Evolutionary conservation across 441 rosid genomes (phyloP).

Genomic region (Euphorbia schlechtendalii): DNA sequence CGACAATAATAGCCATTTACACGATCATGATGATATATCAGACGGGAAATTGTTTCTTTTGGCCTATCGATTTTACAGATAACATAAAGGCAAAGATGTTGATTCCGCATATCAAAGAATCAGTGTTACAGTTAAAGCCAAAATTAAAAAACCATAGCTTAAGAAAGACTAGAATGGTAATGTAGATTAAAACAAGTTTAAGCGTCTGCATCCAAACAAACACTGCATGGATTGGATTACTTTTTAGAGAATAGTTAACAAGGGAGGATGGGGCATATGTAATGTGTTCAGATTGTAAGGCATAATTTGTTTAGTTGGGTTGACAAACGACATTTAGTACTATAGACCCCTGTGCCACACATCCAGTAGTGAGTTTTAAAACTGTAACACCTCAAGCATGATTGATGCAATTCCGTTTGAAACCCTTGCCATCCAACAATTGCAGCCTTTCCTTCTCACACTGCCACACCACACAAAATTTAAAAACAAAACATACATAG

Average conservation of each 20-base stretch:
- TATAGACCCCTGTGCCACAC: background rate
- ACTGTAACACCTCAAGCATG: background rate
- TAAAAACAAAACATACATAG: too few species aligned
- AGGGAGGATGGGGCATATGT: too few species aligned
- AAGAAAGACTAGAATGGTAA: background rate
- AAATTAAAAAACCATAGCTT: conserved; percentile 10
- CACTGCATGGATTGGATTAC: background rate
- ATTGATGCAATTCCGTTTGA: background rate
- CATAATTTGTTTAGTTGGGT: conserved; percentile 10
- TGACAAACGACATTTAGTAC: conserved; percentile 7
- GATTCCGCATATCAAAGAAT: conserved; percentile 19
- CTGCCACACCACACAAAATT: too few species aligned
- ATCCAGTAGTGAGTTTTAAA: too few species aligned
- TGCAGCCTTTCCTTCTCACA: too few species aligned
- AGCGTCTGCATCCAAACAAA: background rate
- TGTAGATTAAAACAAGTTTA: conserved; percentile 13
- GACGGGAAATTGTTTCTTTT: too few species aligned
- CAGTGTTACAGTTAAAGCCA: conserved; percentile 5
- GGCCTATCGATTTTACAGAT: too few species aligned
- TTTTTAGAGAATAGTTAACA: too few species aligned
- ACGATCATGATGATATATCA: too few species aligned
- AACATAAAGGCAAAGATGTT: too few species aligned
- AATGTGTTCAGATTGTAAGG: conserved; percentile 37
- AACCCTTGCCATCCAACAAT: background rate
- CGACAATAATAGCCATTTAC: too few species aligned